Conservation (phyloP, 177 flowering plant species). For the Vitis hybrid region DNA sequence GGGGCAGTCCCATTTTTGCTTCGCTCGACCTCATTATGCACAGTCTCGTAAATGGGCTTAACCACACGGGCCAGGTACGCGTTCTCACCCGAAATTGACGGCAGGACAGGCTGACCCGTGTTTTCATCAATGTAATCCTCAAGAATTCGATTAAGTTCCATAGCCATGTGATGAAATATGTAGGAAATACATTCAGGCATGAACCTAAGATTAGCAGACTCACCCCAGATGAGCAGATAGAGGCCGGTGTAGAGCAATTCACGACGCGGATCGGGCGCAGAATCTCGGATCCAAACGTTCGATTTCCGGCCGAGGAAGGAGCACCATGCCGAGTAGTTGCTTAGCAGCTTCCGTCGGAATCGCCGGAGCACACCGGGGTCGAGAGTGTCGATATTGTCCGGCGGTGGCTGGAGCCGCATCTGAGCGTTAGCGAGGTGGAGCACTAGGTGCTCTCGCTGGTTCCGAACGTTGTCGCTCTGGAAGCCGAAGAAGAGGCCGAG, state of each 20-base stretch:
- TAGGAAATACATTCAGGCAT: slow-evolving; percentile 47
- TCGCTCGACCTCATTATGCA: slow-evolving; percentile 48
- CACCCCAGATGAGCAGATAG: slow-evolving; percentile 49
- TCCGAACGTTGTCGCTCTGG: slow-evolving; percentile 56
- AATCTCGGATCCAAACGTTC: slow-evolving; percentile 52
- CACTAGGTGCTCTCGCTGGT: slow-evolving; percentile 71
- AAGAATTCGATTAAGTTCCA: slow-evolving; percentile 51
- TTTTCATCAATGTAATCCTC: slow-evolving; percentile 63
- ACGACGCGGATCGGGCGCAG: slow-evolving; percentile 20
- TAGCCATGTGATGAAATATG: slow-evolving; percentile 45
- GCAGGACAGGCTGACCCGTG: slow-evolving; percentile 55
- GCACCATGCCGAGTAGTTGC: slow-evolving; percentile 62
- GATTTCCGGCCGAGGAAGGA: slow-evolving; percentile 47
- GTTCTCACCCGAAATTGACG: slow-evolving; percentile 52
- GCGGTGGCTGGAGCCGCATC: slow-evolving; percentile 73
- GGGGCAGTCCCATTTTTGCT: slow-evolving; percentile 59
- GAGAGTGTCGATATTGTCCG: slow-evolving; percentile 57
- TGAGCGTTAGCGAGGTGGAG: slow-evolving; percentile 71
- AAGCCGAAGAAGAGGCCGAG: slow-evolving; percentile 67
- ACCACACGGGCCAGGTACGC: slow-evolving; percentile 52
- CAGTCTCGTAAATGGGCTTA: slow-evolving; percentile 56
- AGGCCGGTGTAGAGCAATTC: slow-evolving; percentile 38
- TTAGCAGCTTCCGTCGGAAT: slow-evolving; percentile 49
- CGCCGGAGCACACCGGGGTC: slow-evolving; percentile 50
- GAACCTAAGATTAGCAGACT: slow-evolving; percentile 48